These are phyloP conservation scores for Tetrapisispora namnaoensis DNA, from an alignment of 805 yeast species.

Conservation along the genomic window DNA sequence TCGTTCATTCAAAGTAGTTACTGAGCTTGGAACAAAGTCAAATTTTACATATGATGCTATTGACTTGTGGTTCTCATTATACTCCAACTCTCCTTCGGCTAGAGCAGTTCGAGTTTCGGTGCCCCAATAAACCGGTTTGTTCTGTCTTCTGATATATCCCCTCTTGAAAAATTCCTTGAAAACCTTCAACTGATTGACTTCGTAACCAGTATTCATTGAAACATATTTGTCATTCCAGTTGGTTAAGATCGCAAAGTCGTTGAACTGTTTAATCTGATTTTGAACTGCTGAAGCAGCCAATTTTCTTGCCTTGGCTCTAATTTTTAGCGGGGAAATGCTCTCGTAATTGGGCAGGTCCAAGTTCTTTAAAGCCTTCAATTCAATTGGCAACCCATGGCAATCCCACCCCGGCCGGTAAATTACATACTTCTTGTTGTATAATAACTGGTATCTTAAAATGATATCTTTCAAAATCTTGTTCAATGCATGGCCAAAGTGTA, in stretches of 20 bases:
- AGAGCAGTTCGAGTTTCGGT: slow-evolving; percentile 87
- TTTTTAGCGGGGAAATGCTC: slow-evolving; percentile 35
- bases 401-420: slow-evolving; percentile 94
- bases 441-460: slow-evolving; percentile 58
- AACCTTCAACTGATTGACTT: slow-evolving; percentile 60
- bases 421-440: slow-evolving; percentile 47
- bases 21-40: slow-evolving; percentile 35
- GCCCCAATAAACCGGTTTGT: slow-evolving; percentile 97
- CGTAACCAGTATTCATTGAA: slow-evolving; percentile 65
- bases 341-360: slow-evolving; percentile 29
- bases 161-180: slow-evolving; percentile 56
- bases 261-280: slow-evolving; percentile 54
- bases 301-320: slow-evolving; percentile 53
- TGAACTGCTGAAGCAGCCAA: slow-evolving; percentile 64
- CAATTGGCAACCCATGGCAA: slow-evolving; percentile 97
- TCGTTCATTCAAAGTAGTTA: slow-evolving; percentile 1
- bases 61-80: slow-evolving; percentile 60
- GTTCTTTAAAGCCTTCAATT: slow-evolving; percentile 64
- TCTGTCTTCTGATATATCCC: slow-evolving; percentile 69
- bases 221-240: slow-evolving; percentile 67
- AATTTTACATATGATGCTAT: slow-evolving; percentile 61
- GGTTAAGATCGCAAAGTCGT: slow-evolving; percentile 68
- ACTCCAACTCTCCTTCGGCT: slow-evolving; percentile 94
- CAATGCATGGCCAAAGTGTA: slow-evolving; percentile 87
- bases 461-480: slow-evolving; percentile 87